Evolutionary conservation across 345 rosid species (phyloP), one percentile per base, ranked within the genome.

Genomic region (Pseudoturritis turrita): DNA sequence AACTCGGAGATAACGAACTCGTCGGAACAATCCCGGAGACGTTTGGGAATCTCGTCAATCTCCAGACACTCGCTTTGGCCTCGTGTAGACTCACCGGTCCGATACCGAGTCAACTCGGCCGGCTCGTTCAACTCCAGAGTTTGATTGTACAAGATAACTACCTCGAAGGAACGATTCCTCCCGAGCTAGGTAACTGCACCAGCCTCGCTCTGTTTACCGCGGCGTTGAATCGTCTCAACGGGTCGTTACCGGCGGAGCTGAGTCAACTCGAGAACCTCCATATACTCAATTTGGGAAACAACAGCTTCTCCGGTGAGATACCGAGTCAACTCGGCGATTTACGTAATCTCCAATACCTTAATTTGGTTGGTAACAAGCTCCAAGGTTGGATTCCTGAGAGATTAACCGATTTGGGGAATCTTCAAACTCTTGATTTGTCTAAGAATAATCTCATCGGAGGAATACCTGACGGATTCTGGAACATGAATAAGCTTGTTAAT

Each of bases 51-150:
- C 84, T 93, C 81, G 79, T 80, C 1, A 85, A 83, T 71, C 72
- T 93, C 80, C 82, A 77, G 71, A 83, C 65, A 10, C 79, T 93
- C 1, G 92, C 78, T 10, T 74, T 90, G 13, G 89, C 88, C 6
- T 80, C 74, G 45, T 89, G 97, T 74, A 84, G 80, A 63, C 77
- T 88, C 19, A 87, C 81, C 60, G 98, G 97, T 61, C 58, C 80
- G 13, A 88, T 93, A 74, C 98, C 98, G n/a, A 56, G 17, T 4
- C 87, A 80, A 78, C 80, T 93, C 66, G 96, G 97, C n/a, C 75
- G 73, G 15, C 66, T 93, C 81, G 88, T 84, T 84, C 50, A 60
- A 14, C 70, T 91, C 66, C 57, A 45, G 18, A 25, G 57, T 40
- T 84, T 93, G 67, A 80, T 81, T 67, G 23, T 93, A 76, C 86